Conservation (phyloP, 352 stramenopile genomes). For the Globisporangium polare region DNA sequence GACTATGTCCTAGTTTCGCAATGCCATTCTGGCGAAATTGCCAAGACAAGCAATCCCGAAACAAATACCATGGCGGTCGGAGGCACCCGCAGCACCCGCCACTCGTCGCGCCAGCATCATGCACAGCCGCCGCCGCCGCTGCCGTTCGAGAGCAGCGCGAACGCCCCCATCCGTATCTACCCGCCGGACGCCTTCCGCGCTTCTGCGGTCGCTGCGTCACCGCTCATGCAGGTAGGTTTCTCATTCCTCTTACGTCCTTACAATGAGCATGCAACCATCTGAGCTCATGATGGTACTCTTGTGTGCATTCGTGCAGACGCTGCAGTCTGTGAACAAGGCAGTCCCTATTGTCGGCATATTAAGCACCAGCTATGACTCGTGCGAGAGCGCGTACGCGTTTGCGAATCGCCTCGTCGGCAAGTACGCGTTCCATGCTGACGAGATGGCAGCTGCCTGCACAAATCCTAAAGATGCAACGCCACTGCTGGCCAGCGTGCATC, state of each 20-base stretch:
- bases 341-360: constrained; percentile 51
- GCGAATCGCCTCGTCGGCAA: constrained; percentile 63
- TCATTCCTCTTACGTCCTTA: background rate
- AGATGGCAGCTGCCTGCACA: constrained; percentile 3
- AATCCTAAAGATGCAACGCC: constrained; percentile 17
- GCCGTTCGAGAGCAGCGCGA: constrained; percentile 31
- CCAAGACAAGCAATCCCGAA: too few species aligned
- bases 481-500: constrained; percentile 36
- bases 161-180: constrained; percentile 57
- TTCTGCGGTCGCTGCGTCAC: constrained; percentile 9
- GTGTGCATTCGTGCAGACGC: constrained; percentile 24
- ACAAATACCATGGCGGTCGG: constrained; percentile 6
- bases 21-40: too few species aligned
- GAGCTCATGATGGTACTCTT: background rate
- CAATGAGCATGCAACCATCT: background rate
- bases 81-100: background rate
- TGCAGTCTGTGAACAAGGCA: constrained; percentile 32
- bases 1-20: too few species aligned
- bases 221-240: constrained; percentile 6
- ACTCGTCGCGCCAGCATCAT: constrained; percentile 9
- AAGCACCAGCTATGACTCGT: constrained; percentile 30
- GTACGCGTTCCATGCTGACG: constrained; percentile 36
- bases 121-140: constrained; percentile 7
- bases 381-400: constrained; percentile 35
- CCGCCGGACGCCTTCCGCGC: constrained; percentile 27